Evolutionary conservation across 345 rosid genomes (phyloP).

Genomic region (Hevea brasiliensis): DNA sequence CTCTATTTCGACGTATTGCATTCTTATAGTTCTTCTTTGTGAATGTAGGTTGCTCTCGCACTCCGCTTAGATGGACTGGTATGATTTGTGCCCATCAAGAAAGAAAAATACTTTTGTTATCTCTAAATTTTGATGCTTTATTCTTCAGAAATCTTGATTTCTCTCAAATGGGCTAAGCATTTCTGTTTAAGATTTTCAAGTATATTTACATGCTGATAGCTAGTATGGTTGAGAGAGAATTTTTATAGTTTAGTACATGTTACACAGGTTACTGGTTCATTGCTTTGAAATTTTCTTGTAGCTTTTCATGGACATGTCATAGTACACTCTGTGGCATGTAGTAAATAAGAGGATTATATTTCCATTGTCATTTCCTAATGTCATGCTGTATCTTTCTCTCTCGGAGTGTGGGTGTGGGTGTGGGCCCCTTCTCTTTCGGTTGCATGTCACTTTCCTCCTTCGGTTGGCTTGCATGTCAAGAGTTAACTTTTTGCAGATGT

Average conservation of each 20-base stretch:
- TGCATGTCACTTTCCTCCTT: neutral
- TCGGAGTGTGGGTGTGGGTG: too few species aligned
- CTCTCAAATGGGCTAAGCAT: neutral
- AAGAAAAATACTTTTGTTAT: conserved; percentile 1
- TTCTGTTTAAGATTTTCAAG: neutral
- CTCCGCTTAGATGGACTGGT: conserved; percentile 97
- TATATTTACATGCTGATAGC: neutral
- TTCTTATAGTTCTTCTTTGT: conserved; percentile 36
- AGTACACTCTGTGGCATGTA: too few species aligned
- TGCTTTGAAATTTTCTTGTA: neutral
- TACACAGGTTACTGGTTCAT: neutral
- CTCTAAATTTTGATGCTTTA: conserved; percentile 2
- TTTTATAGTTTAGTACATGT: neutral
- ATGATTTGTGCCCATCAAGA: conserved; percentile 25
- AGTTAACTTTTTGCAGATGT: too few species aligned
- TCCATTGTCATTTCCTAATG: neutral
- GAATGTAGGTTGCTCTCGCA: conserved; percentile 86
- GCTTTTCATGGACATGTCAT: neutral
- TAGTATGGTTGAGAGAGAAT: neutral
- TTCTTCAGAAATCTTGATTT: neutral
- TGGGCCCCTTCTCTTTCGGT: too few species aligned
- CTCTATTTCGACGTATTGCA: neutral
- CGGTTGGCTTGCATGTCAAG: neutral
- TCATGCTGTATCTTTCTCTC: too few species aligned
- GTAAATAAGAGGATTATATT: neutral